Conservation (phyloP, 2,329 filamentous ascomycete genomes). For the Epichloe scottii region DNA sequence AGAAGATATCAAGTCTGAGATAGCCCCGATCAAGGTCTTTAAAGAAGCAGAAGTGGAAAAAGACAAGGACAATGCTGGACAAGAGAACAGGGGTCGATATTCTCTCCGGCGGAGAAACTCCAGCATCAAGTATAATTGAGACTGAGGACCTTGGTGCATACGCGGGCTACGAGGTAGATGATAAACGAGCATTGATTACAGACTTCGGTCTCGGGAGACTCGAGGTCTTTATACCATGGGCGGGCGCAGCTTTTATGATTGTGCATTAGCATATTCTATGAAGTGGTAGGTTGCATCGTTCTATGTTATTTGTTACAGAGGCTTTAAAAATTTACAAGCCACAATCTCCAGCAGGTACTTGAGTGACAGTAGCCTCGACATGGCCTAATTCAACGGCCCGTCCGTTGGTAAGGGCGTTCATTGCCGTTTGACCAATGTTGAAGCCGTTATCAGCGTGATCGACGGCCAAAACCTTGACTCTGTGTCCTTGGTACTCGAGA, state of each 20-base stretch:
- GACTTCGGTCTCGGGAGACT: too few relatives aligned
- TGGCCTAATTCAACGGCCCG: conserved; percentile 24
- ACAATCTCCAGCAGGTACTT: conserved; percentile 33
- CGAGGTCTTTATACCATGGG: too few relatives aligned
- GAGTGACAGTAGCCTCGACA: conserved; percentile 25
- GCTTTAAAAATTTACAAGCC: conserved; percentile 15
- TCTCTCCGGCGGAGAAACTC: background rate
- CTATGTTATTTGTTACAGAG: background rate
- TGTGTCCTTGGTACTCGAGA: conserved; percentile 37
- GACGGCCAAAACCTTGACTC: conserved; percentile 42
- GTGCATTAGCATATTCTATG: background rate
- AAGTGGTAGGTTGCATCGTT: background rate
- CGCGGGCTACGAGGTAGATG: too few relatives aligned
- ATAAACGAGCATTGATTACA: too few relatives aligned
- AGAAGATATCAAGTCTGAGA: too few relatives aligned
- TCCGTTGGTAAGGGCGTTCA: conserved; percentile 43
- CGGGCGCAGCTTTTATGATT: too few relatives aligned
- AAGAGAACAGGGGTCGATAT: background rate
- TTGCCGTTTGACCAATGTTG: conserved; percentile 42
- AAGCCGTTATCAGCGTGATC: conserved; percentile 38
- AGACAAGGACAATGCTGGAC: background rate
- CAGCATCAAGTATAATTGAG: background rate
- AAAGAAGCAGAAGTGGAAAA: background rate
- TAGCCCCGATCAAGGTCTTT: background rate
- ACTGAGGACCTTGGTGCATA: too few relatives aligned